These are phyloP conservation scores for Earliella scabrosa DNA, from an alignment of 1,284 basidiomycete genomes.

Conservation along the genomic window DNA sequence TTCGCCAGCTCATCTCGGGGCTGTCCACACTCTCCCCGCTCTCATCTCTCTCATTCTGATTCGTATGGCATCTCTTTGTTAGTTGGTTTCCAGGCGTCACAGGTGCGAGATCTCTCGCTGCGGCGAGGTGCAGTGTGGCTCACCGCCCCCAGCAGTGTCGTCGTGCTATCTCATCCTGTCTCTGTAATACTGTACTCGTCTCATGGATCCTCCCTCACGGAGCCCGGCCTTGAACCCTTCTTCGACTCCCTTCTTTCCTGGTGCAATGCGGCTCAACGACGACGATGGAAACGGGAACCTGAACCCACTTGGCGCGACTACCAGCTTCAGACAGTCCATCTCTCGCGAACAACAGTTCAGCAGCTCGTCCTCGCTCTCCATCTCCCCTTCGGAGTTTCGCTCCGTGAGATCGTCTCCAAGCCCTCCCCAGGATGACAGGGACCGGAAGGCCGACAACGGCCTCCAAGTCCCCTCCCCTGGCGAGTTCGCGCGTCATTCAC, in stretches of 20 bases:
- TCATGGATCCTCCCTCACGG: constrained; percentile 63
- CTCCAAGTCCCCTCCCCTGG: constrained; percentile 35
- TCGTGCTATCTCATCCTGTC: constrained; percentile 25
- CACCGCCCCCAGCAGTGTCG: constrained; percentile 25
- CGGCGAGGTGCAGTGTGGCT: constrained; percentile 12
- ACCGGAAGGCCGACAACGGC: constrained; percentile 30
- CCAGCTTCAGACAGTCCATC: constrained; percentile 48
- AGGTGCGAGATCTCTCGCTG: constrained; percentile 24
- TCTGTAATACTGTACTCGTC: constrained; percentile 21
- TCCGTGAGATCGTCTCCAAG: constrained; percentile 74
- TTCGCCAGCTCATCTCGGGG: constrained; percentile 27
- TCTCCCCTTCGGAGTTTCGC: constrained; percentile 65
- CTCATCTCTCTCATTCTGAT: constrained; percentile 12
- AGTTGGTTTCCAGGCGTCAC: constrained; percentile 29
- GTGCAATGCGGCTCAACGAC: constrained; percentile 57
- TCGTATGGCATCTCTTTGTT: constrained; percentile 33
- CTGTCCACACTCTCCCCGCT: constrained; percentile 19
- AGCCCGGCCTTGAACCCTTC: constrained; percentile 77
- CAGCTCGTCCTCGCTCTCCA: constrained; percentile 55
- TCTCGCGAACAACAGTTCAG: constrained; percentile 58
- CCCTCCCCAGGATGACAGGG: constrained; percentile 48
- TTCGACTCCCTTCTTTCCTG: constrained; percentile 83
- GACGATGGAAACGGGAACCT: constrained; percentile 50
- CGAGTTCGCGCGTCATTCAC: constrained; percentile 49
- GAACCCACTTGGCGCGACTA: neutral